A percentile compares a stretch with the other conserved stretches of the same genome.
Conservation (phyloP, 179 eudicot species). For the Silene noctiflora region DNA sequence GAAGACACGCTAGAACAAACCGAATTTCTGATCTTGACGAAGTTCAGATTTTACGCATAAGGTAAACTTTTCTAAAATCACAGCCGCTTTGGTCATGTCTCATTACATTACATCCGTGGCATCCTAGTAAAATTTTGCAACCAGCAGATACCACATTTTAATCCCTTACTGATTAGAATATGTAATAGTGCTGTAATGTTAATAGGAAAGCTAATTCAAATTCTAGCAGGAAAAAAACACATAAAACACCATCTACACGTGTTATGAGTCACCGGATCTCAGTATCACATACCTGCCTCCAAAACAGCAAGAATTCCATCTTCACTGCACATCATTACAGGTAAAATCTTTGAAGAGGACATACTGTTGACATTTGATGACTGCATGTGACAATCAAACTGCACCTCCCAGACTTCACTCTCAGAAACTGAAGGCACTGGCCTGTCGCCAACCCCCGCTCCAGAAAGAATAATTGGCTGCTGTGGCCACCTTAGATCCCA, state of each 20-base stretch:
- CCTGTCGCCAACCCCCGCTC: conserved; percentile 51
- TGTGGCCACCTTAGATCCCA: conserved; percentile 92
- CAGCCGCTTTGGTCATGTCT: background rate
- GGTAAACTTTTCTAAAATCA: too few species aligned
- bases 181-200: background rate
- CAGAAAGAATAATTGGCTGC: conserved; percentile 75
- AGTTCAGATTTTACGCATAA: background rate
- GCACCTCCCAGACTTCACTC: conserved; percentile 96
- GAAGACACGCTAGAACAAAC: background rate
- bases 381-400: conserved; percentile 64
- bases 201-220: background rate
- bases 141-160: too few species aligned
- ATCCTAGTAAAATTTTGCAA: too few species aligned
- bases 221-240: background rate
- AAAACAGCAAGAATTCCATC: conserved; percentile 88
- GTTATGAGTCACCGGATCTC: conserved; percentile 5
- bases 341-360: conserved; percentile 63
- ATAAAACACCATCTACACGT: conserved; percentile 15
- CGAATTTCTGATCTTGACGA: background rate
- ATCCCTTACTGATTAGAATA: background rate
- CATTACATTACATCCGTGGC: background rate
- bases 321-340: conserved; percentile 90
- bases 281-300: conserved; percentile 56
- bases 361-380: conserved; percentile 48
- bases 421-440: conserved; percentile 44